A percentile compares a stretch with the other conserved stretches of the same genome.
These are phyloP conservation scores for Lipomyces yamanashiensis DNA, from an alignment of 805 yeast species.

Conservation along the genomic window DNA sequence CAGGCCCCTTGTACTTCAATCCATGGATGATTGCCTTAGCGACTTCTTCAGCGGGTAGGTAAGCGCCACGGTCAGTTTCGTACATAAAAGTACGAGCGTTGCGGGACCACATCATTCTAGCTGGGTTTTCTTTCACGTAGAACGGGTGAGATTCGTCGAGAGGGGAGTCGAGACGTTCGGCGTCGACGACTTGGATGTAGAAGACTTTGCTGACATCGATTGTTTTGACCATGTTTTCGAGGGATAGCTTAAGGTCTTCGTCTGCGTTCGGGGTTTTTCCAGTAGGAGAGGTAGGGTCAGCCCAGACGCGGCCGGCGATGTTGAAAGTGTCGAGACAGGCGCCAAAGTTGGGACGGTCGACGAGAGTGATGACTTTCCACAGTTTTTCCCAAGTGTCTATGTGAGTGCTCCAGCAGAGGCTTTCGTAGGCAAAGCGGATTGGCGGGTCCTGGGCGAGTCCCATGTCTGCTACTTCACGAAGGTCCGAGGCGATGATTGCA, in stretches of 20 bases:
- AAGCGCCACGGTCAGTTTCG: constrained; percentile 14
- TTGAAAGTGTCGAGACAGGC: constrained; percentile 44
- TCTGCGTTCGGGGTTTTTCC: constrained; percentile 28
- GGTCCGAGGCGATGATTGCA: constrained; percentile 23
- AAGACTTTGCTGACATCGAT: constrained; percentile 39
- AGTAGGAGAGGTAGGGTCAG: constrained; percentile 17
- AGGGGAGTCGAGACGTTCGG: constrained; percentile 17
- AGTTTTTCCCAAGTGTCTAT: constrained; percentile 35
- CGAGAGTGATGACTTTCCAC: constrained; percentile 38
- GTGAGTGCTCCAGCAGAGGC: constrained; percentile 43
- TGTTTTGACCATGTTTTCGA: constrained; percentile 21
- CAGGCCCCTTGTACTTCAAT: constrained; percentile 8
- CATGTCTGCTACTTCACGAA: constrained; percentile 26
- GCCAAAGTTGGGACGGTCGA: constrained; percentile 42
- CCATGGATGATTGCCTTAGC: not conserved
- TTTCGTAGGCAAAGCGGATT: constrained; percentile 43
- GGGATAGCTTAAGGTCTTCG: constrained; percentile 6
- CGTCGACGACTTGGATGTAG: constrained; percentile 43
- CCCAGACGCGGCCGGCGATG: constrained; percentile 37
- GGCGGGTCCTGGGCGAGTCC: constrained; percentile 21
- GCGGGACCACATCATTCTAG: constrained; percentile 21
- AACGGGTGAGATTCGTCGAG: constrained; percentile 8
- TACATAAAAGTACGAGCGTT: constrained; percentile 17
- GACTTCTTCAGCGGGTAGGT: constrained; percentile 9
- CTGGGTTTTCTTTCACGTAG: not conserved